Conservation (phyloP, 1,284 basidiomycete genomes). For the Anthracocystis setariae region DNA sequence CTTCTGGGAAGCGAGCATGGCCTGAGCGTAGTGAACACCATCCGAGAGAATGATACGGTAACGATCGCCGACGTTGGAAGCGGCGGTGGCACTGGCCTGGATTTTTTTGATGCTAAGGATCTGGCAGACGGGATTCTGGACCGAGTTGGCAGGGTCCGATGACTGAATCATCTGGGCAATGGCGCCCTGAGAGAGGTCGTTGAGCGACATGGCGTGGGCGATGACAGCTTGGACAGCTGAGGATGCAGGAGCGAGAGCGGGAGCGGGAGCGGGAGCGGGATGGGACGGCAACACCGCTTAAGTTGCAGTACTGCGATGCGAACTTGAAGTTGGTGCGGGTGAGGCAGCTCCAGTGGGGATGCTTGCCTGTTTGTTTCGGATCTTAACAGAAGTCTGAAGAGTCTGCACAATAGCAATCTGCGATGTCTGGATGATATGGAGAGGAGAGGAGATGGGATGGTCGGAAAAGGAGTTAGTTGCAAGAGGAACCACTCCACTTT, state of each 20-base stretch:
- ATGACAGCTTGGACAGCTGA: background rate
- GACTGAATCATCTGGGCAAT: slow-evolving; percentile 61
- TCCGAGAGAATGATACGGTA: slow-evolving; percentile 67
- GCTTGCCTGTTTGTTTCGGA: too few relatives aligned
- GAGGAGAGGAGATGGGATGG: background rate
- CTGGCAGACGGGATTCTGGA: slow-evolving; percentile 61
- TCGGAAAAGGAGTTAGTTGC: background rate
- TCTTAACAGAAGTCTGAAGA: too few relatives aligned
- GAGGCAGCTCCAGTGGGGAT: too few relatives aligned
- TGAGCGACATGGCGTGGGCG: slow-evolving; percentile 35
- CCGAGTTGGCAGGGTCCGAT: slow-evolving; percentile 43
- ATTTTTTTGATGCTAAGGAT: slow-evolving; percentile 67
- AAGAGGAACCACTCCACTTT: slow-evolving; percentile 21
- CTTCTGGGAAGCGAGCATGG: slow-evolving; percentile 93
- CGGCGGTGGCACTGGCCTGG: slow-evolving; percentile 43
- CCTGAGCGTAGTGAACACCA: slow-evolving; percentile 68
- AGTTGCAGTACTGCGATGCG: too few relatives aligned
- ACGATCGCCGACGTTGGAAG: slow-evolving; percentile 56
- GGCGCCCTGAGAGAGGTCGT: slow-evolving; percentile 57
- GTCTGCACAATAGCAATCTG: too few relatives aligned
- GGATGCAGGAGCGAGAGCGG: background rate
- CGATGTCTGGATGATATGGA: background rate
- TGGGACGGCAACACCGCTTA: too few relatives aligned
- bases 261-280: background rate
- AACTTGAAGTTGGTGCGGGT: slow-evolving; percentile 3